These are phyloP conservation scores for Penstemon davidsonii DNA, from an alignment of 257 asterid genomes.

Conservation along the genomic window DNA sequence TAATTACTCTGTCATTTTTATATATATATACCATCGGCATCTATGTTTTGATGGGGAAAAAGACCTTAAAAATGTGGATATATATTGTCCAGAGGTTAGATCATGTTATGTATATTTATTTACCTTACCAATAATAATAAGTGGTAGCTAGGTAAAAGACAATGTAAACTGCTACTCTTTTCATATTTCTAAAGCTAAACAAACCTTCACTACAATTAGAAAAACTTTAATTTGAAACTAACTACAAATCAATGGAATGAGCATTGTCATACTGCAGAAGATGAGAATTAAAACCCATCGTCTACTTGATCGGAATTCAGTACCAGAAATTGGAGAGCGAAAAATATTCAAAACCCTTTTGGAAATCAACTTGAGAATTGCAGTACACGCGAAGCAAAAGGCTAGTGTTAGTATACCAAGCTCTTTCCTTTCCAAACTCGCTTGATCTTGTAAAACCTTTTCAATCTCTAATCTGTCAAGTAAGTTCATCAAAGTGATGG, in stretches of 20 bases:
- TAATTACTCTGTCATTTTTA: no score
- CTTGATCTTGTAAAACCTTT: slow-evolving; percentile 59
- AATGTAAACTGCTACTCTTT: background rate
- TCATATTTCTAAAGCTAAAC: background rate
- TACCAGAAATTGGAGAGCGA: slow-evolving; percentile 32
- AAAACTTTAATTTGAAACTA: slow-evolving; percentile 30
- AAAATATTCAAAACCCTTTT: slow-evolving; percentile 34
- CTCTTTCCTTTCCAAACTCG: slow-evolving; percentile 66
- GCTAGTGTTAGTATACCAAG: slow-evolving; percentile 49
- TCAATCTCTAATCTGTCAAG: slow-evolving; percentile 69
- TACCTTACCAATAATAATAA: background rate
- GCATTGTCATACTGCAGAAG: slow-evolving; percentile 70
- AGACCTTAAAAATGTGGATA: no score
- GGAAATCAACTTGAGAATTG: slow-evolving; percentile 47
- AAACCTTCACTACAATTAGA: slow-evolving; percentile 14
- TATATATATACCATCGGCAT: no score
- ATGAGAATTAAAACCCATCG: slow-evolving; percentile 68
- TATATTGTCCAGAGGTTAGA: background rate
- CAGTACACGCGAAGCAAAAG: slow-evolving; percentile 58
- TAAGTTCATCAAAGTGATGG: slow-evolving; percentile 1
- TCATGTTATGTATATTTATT: background rate
- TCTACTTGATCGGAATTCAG: slow-evolving; percentile 37
- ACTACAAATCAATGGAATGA: slow-evolving; percentile 56
- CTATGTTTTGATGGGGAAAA: no score
- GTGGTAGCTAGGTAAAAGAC: background rate